A percentile compares a stretch with the other conserved stretches of the same genome.
Conservation (phyloP, 306 rosid genomes). For the Cicer cuneatum region DNA sequence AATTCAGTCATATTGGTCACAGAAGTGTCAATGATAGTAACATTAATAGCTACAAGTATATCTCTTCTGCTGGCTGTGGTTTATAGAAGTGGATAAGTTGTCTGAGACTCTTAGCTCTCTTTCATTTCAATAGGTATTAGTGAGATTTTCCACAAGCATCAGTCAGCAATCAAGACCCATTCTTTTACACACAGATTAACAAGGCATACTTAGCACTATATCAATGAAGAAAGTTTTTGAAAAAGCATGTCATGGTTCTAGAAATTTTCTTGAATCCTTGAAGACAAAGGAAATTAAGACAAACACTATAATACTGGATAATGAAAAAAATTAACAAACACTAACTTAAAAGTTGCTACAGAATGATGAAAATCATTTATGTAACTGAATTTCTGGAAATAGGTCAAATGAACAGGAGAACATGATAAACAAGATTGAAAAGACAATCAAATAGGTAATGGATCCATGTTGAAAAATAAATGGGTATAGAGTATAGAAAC, state of each 20-base stretch:
- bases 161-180: neutral
- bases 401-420: slow-evolving; percentile 13
- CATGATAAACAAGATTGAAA: neutral
- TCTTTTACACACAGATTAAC: neutral
- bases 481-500: slow-evolving; percentile 19
- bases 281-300: neutral
- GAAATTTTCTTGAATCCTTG: slow-evolving; percentile 30
- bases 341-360: neutral
- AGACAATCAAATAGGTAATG: slow-evolving; percentile 11
- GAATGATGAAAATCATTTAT: neutral
- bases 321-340: neutral
- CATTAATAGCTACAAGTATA: slow-evolving; percentile 12
- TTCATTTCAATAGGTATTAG: slow-evolving; percentile 25
- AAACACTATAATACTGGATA: slow-evolving; percentile 9
- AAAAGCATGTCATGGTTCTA: slow-evolving; percentile 9
- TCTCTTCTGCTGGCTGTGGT: neutral
- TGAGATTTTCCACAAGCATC: slow-evolving; percentile 31
- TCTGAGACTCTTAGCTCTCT: slow-evolving; percentile 4
- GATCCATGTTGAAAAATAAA: slow-evolving; percentile 3
- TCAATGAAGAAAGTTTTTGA: slow-evolving; percentile 19
- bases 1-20: slow-evolving; percentile 25
- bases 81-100: neutral
- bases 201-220: slow-evolving; percentile 3
- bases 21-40: slow-evolving; percentile 6
- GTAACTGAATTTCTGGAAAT: neutral